Conservation (phyloP, 192 early-diverging fungal species). For the Coemansia sp. region DNA sequence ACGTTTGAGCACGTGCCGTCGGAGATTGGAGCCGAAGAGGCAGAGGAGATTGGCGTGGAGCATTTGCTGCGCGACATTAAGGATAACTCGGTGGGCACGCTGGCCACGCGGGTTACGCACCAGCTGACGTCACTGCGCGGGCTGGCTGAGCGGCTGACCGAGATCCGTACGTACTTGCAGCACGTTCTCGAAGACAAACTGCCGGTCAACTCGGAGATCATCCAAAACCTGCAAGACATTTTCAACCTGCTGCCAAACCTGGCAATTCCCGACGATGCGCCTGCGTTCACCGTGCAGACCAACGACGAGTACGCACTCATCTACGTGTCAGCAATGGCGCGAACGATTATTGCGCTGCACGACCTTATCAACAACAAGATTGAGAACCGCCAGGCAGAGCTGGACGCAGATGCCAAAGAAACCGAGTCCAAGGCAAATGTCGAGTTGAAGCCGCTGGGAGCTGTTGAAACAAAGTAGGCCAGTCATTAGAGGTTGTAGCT, state of each 20-base stretch:
- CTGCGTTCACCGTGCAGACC: slow-evolving; percentile 86
- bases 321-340: slow-evolving; percentile 87
- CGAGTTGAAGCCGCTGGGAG: background rate
- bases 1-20: slow-evolving; percentile 97
- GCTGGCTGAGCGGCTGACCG: slow-evolving; percentile 77
- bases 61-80: slow-evolving; percentile 98
- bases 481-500: too few species aligned
- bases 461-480: background rate
- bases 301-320: slow-evolving; percentile 96
- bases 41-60: slow-evolving; percentile 99
- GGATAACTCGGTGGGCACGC: slow-evolving; percentile 91
- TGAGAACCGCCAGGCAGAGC: slow-evolving; percentile 64
- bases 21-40: slow-evolving; percentile 96
- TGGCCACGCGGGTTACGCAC: slow-evolving; percentile 89
- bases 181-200: slow-evolving; percentile 83
- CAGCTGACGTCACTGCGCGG: slow-evolving; percentile 92
- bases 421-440: slow-evolving; percentile 19
- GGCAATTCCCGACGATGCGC: slow-evolving; percentile 71
- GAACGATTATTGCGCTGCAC: slow-evolving; percentile 95
- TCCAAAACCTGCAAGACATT: slow-evolving; percentile 98
- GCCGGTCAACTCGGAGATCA: slow-evolving; percentile 94
- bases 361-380: slow-evolving; percentile 98
- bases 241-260: slow-evolving; percentile 97
- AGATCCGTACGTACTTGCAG: slow-evolving; percentile 84
- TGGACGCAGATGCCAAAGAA: slow-evolving; percentile 36